phyloP scores from a whole-genome alignment of 1,284 basidiomycete species.

The Apiotrichum gamsii region DNA sequence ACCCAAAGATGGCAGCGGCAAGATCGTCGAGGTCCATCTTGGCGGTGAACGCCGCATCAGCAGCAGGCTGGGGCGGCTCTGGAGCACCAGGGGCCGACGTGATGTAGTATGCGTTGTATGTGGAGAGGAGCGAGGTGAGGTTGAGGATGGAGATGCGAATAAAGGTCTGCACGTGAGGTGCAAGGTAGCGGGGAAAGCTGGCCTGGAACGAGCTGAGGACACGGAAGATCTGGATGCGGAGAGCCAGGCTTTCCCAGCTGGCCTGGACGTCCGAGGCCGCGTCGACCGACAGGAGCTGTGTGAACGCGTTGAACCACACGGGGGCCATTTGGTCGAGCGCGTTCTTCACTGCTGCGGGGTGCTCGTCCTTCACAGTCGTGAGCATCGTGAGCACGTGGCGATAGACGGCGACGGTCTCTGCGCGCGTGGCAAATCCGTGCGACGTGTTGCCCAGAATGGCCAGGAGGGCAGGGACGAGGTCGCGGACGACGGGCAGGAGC shows the following conservation, averaged over 20 bases:
- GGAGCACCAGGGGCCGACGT: slow-evolving; percentile 47
- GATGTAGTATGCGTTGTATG: slow-evolving; percentile 65
- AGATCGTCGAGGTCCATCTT: slow-evolving; percentile 61
- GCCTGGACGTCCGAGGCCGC: slow-evolving; percentile 57
- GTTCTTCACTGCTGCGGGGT: slow-evolving; percentile 76
- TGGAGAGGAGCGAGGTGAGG: slow-evolving; percentile 59
- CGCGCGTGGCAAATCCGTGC: slow-evolving; percentile 70
- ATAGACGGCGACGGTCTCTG: slow-evolving; percentile 81
- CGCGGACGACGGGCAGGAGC: slow-evolving; percentile 74
- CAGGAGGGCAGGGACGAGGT: slow-evolving; percentile 78
- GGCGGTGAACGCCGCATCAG: slow-evolving; percentile 62
- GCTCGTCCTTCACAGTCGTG: slow-evolving; percentile 89
- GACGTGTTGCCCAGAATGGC: slow-evolving; percentile 70
- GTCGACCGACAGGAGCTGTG: slow-evolving; percentile 63
- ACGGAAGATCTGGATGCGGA: slow-evolving; percentile 63
- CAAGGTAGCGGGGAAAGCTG: slow-evolving; percentile 65
- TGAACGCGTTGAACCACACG: slow-evolving; percentile 81
- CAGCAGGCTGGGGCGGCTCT: slow-evolving; percentile 55
- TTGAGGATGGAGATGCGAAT: slow-evolving; percentile 60
- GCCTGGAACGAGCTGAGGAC: slow-evolving; percentile 69
- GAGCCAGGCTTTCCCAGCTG: slow-evolving; percentile 69
- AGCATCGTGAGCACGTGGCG: slow-evolving; percentile 81
- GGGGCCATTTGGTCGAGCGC: slow-evolving; percentile 75
- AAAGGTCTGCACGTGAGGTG: slow-evolving; percentile 57
- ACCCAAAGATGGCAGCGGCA: slow-evolving; percentile 72